Evolutionary conservation across 129 eudicot species (phyloP), one percentile per base, ranked within the genome.

Genomic region (Escallonia herrerae): DNA sequence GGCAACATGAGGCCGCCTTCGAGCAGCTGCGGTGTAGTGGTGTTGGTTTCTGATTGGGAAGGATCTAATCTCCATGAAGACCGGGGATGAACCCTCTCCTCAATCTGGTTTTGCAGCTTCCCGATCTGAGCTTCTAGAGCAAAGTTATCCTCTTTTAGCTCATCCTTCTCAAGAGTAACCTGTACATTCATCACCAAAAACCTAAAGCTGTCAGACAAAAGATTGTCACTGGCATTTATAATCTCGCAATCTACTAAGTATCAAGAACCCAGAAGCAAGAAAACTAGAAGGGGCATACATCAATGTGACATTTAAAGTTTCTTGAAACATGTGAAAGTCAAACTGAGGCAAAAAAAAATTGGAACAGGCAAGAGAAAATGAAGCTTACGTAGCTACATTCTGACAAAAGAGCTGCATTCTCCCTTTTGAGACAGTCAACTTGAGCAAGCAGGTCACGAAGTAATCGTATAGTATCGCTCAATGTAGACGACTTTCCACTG

Each of bases 311-410:
- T 14, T 15, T 46, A 22, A 22, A 22, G 33, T 63, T 6, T 45
- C 39, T 15, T 5, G 55, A 13, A 63, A 44, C 14, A 44, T n/a
- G 15, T 37, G 46, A 7, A 52, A 47, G 7, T 50, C 14, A 12
- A 6, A 42, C 8, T 37, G 5, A 43, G 45, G 14, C 45, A 33
- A 43, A 13, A 4, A 54, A 44, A 5, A 33, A 37, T 4, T 33
- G 55, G 70, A 43, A 37, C 50, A 43, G 65, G 54, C 42, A 2
- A 22, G 61, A 15, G 15, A 49, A 10, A 9, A 66, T 5, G 55
- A 60, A 62, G 49, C 91, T 86, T 90, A 90, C 97, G 47, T 90
- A 86, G 39, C 82, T 74, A 44, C 85, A 86, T 83, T 90, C 95
- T 4, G 95, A 86, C 59, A 84, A 63, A 50, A 90, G 89, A 45